Conservation (phyloP, 106 monocot species). For the Allium cepa region DNA sequence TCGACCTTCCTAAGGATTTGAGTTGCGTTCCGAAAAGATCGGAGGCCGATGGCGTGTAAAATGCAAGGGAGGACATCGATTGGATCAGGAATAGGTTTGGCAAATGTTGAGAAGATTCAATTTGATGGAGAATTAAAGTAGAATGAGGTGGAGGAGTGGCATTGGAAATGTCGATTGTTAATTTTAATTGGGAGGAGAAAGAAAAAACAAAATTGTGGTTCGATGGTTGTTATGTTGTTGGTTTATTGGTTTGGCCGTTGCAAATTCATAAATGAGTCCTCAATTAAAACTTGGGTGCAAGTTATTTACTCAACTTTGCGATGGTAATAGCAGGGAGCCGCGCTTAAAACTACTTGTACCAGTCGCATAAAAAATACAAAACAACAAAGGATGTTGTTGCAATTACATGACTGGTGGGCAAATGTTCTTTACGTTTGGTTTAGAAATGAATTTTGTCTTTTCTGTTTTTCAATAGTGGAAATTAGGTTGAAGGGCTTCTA, state of each 20-base stretch:
- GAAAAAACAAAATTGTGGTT: not conserved
- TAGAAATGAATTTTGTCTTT: too few relatives aligned
- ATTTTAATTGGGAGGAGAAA: too few relatives aligned
- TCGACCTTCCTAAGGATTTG: not conserved
- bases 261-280: not conserved
- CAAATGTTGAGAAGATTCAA: not conserved
- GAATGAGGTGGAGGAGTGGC: not conserved
- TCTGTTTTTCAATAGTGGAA: too few relatives aligned
- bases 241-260: not conserved
- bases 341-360: too few relatives aligned
- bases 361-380: too few relatives aligned
- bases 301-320: too few relatives aligned
- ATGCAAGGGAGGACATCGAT: not conserved
- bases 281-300: too few relatives aligned
- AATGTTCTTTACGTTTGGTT: too few relatives aligned
- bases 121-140: not conserved
- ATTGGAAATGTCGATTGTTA: not conserved
- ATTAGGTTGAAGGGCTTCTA: too few relatives aligned
- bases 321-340: too few relatives aligned
- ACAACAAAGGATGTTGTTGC: too few relatives aligned
- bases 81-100: not conserved
- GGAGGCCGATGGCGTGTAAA: conserved; percentile 4
- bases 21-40: not conserved
- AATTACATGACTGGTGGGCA: too few relatives aligned
- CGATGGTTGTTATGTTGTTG: not conserved